A percentile compares a stretch with the other conserved stretches of the same genome.
Conservation (phyloP, 2,329 filamentous ascomycete species). For the Phialophora verrucosa region DNA sequence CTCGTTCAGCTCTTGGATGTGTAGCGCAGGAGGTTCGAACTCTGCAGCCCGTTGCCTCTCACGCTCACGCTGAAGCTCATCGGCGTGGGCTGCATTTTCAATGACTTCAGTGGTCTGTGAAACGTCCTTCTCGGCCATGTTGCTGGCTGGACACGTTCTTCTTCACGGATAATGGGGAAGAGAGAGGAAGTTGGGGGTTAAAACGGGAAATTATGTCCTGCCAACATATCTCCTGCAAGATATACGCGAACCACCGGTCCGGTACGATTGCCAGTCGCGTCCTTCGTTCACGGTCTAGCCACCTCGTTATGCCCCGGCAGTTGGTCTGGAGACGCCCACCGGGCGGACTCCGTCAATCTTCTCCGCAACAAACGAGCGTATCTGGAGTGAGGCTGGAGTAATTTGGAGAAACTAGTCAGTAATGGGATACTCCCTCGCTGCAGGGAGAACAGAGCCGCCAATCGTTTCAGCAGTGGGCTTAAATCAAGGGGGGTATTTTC, state of each 20-base stretch:
- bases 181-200: not conserved
- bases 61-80: slow-evolving; percentile 11
- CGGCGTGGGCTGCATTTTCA: slow-evolving; percentile 25
- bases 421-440: not conserved
- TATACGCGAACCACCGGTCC: slow-evolving; percentile 17
- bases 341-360: slow-evolving; percentile 15
- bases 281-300: slow-evolving; percentile 4
- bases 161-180: not conserved
- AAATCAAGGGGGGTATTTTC: slow-evolving; percentile 20
- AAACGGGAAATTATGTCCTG: not conserved
- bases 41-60: slow-evolving; percentile 28
- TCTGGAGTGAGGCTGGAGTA: slow-evolving; percentile 1
- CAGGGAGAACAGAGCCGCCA: not conserved
- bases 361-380: slow-evolving; percentile 18
- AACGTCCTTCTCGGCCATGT: slow-evolving; percentile 31
- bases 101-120: slow-evolving; percentile 27
- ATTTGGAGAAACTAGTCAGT: slow-evolving; percentile 13
- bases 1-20: slow-evolving; percentile 32
- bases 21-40: slow-evolving; percentile 33
- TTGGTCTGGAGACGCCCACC: slow-evolving; percentile 24
- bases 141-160: slow-evolving; percentile 4
- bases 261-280: slow-evolving; percentile 8
- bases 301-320: slow-evolving; percentile 28
- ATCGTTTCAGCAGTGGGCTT: slow-evolving; percentile 4
- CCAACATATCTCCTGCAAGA: not conserved